A percentile compares a stretch with the other conserved stretches of the same genome.
Conservation (phyloP, 805 yeast species). For the Starmerella sp. region DNA sequence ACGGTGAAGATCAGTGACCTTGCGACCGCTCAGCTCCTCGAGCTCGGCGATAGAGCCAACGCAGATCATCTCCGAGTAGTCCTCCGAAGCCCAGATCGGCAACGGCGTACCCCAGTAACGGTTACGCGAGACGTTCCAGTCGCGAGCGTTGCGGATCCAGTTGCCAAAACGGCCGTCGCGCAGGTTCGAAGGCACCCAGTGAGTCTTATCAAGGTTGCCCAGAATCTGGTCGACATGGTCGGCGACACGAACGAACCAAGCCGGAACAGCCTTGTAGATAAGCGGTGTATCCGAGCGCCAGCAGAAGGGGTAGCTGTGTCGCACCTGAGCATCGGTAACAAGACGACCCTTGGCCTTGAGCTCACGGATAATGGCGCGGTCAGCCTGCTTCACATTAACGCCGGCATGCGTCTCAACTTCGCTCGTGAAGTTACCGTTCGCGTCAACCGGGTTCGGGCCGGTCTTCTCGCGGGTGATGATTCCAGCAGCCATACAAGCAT, state of each 20-base stretch:
- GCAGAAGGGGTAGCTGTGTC: conserved; percentile 98
- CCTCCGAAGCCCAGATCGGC: conserved; percentile 96
- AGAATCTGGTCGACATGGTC: conserved; percentile 84
- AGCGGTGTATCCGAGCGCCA: conserved; percentile 99
- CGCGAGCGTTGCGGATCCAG: conserved; percentile 98
- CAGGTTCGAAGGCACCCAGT: conserved; percentile 87
- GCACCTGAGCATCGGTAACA: conserved; percentile 66
- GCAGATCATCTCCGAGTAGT: conserved; percentile 83
- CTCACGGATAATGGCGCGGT: conserved; percentile 74
- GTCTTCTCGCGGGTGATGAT: conserved; percentile 53
- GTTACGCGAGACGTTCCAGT: conserved; percentile 97
- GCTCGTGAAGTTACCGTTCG: conserved; percentile 69
- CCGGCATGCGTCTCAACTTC: conserved; percentile 72
- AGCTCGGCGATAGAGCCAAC: conserved; percentile 85
- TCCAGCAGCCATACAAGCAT: conserved; percentile 64
- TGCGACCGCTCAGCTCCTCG: conserved; percentile 68
- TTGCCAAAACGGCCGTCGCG: conserved; percentile 93
- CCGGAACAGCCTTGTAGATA: conserved; percentile 90
- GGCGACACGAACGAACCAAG: conserved; percentile 92
- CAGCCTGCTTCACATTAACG: conserved; percentile 89
- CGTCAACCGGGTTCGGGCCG: conserved; percentile 95
- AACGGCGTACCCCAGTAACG: conserved; percentile 99
- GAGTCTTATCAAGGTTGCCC: conserved; percentile 69
- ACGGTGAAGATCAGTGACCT: conserved; percentile 85
- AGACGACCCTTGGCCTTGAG: conserved; percentile 69